Evolutionary conservation across 2,329 filamentous ascomycete genomes (phyloP).

Genomic region (Tolypocladium nubicola): DNA sequence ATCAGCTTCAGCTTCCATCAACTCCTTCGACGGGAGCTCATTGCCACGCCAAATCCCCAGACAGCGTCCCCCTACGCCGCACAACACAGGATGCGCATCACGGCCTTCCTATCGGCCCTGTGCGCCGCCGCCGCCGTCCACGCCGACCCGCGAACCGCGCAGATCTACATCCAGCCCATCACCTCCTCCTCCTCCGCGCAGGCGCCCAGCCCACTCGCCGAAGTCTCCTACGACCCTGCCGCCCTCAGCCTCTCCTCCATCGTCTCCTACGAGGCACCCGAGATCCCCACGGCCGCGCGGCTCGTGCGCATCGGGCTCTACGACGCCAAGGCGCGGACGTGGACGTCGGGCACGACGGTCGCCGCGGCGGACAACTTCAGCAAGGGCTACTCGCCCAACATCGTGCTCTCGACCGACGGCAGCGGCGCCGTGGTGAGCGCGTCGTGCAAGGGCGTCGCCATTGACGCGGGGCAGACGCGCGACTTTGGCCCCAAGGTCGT

Average conservation of each 20-base stretch:
- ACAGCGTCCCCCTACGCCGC: not conserved
- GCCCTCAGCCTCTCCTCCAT: conserved; percentile 33
- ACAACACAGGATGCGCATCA: conserved; percentile 27
- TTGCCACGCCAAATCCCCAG: not conserved
- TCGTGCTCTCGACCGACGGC: conserved; percentile 41
- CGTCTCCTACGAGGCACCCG: conserved; percentile 45
- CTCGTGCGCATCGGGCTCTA: conserved; percentile 50
- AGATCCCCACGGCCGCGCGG: conserved; percentile 31
- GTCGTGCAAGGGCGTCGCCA: conserved; percentile 41
- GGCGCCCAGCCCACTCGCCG: conserved; percentile 36
- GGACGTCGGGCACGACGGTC: conserved; percentile 46
- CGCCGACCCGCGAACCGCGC: conserved; percentile 31
- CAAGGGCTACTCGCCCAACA: conserved; percentile 49
- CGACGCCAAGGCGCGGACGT: conserved; percentile 32
- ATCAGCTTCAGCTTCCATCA: not conserved
- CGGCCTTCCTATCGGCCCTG: conserved; percentile 30
- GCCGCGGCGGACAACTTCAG: conserved; percentile 45
- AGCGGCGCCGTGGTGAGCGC: conserved; percentile 37
- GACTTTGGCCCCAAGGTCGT: conserved; percentile 53
- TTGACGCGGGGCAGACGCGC: conserved; percentile 54
- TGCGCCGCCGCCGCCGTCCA: conserved; percentile 28
- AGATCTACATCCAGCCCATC: conserved; percentile 46
- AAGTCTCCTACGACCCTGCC: conserved; percentile 43
- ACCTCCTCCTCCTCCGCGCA: conserved; percentile 16
- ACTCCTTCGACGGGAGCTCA: not conserved